Evolutionary conservation across 2,329 filamentous ascomycete species (phyloP).

Genomic region (Hypoxylon sp.): DNA sequence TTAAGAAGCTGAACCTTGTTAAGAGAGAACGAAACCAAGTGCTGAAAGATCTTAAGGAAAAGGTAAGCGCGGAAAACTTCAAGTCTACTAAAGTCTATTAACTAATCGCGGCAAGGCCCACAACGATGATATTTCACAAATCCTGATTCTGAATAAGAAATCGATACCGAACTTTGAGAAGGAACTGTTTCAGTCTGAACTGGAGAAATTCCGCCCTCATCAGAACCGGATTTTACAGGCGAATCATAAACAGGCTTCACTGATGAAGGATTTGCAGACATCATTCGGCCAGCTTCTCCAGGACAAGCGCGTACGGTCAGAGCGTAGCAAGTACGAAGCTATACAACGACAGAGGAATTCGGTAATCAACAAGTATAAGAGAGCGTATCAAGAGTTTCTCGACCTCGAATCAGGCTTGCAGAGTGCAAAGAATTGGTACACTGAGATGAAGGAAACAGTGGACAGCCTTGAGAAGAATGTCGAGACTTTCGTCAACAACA

Average conservation of each 20-base stretch:
- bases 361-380: slow-evolving; percentile 89
- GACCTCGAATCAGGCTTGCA: slow-evolving; percentile 88
- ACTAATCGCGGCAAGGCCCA: slow-evolving; percentile 75
- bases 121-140: slow-evolving; percentile 96
- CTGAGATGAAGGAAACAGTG: slow-evolving; percentile 95
- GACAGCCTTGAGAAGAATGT: slow-evolving; percentile 96
- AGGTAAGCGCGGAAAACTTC: slow-evolving; percentile 71
- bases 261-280: slow-evolving; percentile 94
- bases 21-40: slow-evolving; percentile 94
- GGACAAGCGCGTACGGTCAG: slow-evolving; percentile 91
- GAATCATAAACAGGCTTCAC: slow-evolving; percentile 91
- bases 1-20: slow-evolving; percentile 91
- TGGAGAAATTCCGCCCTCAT: slow-evolving; percentile 97
- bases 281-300: slow-evolving; percentile 90
- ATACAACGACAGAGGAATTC: slow-evolving; percentile 86
- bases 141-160: slow-evolving; percentile 98
- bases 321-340: slow-evolving; percentile 94
- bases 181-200: slow-evolving; percentile 92
- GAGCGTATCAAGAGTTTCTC: slow-evolving; percentile 91
- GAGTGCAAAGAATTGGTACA: slow-evolving; percentile 93
- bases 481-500: slow-evolving; percentile 95
- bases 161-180: slow-evolving; percentile 91
- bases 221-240: slow-evolving; percentile 93
- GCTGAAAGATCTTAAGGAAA: slow-evolving; percentile 96
- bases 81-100: slow-evolving; percentile 42